Conservation (phyloP, 805 yeast genomes). For the Starmera pachycereana region DNA sequence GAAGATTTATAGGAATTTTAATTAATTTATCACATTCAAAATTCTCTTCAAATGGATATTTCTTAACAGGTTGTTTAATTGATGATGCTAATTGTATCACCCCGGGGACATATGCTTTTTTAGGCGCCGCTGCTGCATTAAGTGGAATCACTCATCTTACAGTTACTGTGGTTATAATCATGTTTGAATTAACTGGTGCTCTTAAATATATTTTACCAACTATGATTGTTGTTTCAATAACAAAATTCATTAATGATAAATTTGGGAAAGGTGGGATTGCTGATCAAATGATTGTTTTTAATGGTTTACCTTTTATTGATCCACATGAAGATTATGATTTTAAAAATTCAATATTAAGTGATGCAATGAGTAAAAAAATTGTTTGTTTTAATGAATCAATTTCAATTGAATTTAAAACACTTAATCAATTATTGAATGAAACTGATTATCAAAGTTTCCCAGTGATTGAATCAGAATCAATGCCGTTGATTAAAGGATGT, state of each 20-base stretch:
- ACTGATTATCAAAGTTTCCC: constrained; percentile 43
- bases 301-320: constrained; percentile 79
- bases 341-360: constrained; percentile 35
- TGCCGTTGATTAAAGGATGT: constrained; percentile 34
- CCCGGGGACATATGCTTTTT: constrained; percentile 90
- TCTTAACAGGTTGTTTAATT: constrained; percentile 26
- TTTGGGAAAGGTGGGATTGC: constrained; percentile 89
- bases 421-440: constrained; percentile 24
- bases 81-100: constrained; percentile 52
- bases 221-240: constrained; percentile 89
- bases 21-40: constrained; percentile 41
- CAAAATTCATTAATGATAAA: constrained; percentile 66
- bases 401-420: constrained; percentile 23
- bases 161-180: constrained; percentile 85
- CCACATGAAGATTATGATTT: constrained; percentile 58
- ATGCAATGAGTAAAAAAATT: constrained; percentile 48
- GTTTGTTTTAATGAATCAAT: constrained; percentile 27
- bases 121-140: constrained; percentile 93
- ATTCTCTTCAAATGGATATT: constrained; percentile 25
- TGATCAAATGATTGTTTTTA: constrained; percentile 84
- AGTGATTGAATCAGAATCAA: constrained; percentile 29
- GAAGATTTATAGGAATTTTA: constrained; percentile 73
- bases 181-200: constrained; percentile 97
- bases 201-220: constrained; percentile 85
- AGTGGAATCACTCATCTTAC: constrained; percentile 93